Conservation (phyloP, 352 stramenopile genomes). For the Phytopythium chamaehyphon region DNA sequence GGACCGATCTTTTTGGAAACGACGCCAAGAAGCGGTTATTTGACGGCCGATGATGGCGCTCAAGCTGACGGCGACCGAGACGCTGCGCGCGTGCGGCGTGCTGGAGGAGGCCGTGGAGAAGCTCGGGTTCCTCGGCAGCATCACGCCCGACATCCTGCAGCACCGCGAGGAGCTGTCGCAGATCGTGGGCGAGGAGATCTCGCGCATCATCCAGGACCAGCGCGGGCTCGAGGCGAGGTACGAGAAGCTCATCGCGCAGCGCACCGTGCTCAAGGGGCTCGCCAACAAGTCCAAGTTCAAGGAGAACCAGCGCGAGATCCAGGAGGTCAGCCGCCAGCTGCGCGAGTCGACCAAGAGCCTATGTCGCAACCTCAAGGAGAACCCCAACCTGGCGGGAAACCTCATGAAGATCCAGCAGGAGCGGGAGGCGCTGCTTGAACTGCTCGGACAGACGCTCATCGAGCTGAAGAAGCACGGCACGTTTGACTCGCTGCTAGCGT, state of each 20-base stretch:
- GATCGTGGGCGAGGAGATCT: conserved; percentile 92
- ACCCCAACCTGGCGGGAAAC: conserved; percentile 91
- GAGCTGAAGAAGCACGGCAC: conserved; percentile 76
- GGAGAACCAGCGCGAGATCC: conserved; percentile 90
- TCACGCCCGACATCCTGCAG: conserved; percentile 90
- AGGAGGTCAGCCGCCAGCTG: conserved; percentile 87
- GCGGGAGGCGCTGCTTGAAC: conserved; percentile 71
- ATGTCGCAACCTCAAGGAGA: conserved; percentile 91
- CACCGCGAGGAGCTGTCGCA: conserved; percentile 90
- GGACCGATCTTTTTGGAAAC: conserved; percentile 10
- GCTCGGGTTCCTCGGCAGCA: conserved; percentile 86
- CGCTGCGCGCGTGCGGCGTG: conserved; percentile 67
- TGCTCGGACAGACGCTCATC: conserved; percentile 52
- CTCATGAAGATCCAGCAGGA: conserved; percentile 92
- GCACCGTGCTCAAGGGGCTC: conserved; percentile 84
- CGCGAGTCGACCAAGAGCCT: conserved; percentile 91
- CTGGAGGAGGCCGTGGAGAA: conserved; percentile 91
- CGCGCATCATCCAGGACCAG: conserved; percentile 90
- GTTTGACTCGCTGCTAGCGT: conserved; percentile 69
- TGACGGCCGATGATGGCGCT: conserved; percentile 23
- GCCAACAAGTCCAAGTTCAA: conserved; percentile 94
- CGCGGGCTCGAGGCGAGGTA: conserved; percentile 83
- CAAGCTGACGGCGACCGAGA: conserved; percentile 69
- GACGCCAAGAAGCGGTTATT: conserved; percentile 8
- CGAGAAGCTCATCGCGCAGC: conserved; percentile 88